These are phyloP conservation scores for Tricholoma furcatifolium DNA, from an alignment of 768 basidiomycete species.

Conservation along the genomic window DNA sequence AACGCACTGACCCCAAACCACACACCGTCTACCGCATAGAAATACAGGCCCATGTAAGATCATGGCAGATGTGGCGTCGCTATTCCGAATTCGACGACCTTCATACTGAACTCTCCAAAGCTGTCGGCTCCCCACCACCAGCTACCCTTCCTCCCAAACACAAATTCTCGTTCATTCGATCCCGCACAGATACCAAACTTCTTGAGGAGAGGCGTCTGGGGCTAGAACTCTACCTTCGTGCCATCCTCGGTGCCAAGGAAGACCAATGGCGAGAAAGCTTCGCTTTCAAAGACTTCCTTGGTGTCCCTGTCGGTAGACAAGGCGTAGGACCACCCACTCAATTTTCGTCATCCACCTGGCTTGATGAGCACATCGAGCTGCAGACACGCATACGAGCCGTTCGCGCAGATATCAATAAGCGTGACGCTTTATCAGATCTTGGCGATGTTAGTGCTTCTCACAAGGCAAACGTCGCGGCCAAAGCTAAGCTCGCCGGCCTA, in stretches of 20 bases:
- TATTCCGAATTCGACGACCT: conserved; percentile 95
- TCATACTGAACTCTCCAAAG: conserved; percentile 75
- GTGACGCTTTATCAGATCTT: conserved; percentile 78
- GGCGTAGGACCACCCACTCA: conserved; percentile 36
- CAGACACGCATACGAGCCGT: conserved; percentile 77
- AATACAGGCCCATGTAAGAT: conserved; percentile 84
- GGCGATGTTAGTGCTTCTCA: conserved; percentile 76
- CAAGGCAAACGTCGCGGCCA: conserved; percentile 79
- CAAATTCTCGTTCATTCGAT: conserved; percentile 63
- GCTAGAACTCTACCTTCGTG: conserved; percentile 83
- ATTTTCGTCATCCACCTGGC: conserved; percentile 81
- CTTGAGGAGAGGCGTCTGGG: conserved; percentile 76
- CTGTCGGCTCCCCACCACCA: conserved; percentile 81
- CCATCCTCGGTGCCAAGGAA: conserved; percentile 81
- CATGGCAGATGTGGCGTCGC: conserved; percentile 92
- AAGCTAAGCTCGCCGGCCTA: conserved; percentile 77
- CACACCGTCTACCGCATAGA: conserved; percentile 82
- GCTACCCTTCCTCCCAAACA: conserved; percentile 84
- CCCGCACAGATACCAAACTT: conserved; percentile 54
- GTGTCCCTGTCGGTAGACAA: conserved; percentile 68
- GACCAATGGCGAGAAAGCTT: conserved; percentile 78
- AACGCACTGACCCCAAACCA: conserved; percentile 66
- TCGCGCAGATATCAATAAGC: conserved; percentile 83
- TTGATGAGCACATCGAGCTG: conserved; percentile 83
- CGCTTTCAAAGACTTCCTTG: conserved; percentile 85